phyloP scores from a whole-genome alignment of 1,284 basidiomycete genomes.

The Rhodotorula sp. region DNA sequence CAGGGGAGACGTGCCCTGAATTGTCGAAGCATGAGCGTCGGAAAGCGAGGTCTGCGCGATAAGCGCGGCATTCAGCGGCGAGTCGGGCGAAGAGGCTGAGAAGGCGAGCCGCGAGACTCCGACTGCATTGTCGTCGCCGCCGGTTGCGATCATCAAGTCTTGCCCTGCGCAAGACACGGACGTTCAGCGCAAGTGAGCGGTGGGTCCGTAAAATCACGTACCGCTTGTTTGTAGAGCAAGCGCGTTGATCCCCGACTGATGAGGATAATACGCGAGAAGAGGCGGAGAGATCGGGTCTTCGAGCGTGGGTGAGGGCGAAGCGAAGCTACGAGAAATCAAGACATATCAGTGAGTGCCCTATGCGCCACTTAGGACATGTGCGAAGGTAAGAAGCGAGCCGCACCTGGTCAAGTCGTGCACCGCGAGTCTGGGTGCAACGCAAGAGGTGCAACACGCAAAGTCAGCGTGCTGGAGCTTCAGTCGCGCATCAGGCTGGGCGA shows the following conservation, averaged over 20 bases:
- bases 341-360: rapidly evolving
- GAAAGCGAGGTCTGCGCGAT: background rate
- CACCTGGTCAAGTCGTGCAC: constrained; percentile 14
- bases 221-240: background rate
- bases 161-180: background rate
- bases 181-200: too few species aligned
- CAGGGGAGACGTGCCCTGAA: constrained; percentile 4
- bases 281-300: background rate
- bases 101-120: background rate
- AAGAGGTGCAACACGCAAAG: background rate
- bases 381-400: background rate
- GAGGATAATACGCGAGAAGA: background rate
- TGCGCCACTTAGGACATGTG: background rate
- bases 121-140: constrained; percentile 29
- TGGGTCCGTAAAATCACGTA: background rate
- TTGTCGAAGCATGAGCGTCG: constrained; percentile 15
- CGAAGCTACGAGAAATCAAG: rapidly evolving
- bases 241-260: constrained; percentile 29
- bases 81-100: too few species aligned
- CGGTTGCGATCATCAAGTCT: constrained; percentile 5
- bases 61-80: background rate
- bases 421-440: background rate
- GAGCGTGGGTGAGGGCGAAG: too few species aligned
- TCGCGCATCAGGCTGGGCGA: background rate
- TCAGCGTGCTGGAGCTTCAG: background rate